Evolutionary conservation across 345 rosid genomes (phyloP).

Genomic region (Mangifera indica): DNA sequence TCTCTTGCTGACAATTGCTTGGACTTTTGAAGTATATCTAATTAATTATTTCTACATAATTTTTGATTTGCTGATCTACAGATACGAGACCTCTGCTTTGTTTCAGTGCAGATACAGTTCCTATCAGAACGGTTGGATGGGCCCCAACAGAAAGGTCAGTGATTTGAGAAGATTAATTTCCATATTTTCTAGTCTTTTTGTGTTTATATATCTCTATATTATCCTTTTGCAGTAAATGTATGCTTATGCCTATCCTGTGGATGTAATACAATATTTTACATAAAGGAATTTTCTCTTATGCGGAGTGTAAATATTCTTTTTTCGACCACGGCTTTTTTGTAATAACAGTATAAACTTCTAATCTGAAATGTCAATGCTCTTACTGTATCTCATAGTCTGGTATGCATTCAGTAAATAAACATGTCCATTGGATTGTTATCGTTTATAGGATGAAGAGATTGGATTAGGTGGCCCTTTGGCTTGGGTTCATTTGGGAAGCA

Average conservation of each 20-base stretch:
- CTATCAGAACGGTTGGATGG: constrained; percentile 89
- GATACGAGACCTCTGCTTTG: constrained; percentile 83
- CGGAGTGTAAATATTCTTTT: background rate
- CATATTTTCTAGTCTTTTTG: background rate
- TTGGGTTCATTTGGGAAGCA: background rate
- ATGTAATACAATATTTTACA: background rate
- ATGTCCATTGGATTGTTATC: background rate
- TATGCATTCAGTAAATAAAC: background rate
- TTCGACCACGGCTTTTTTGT: too few species aligned
- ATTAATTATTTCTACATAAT: constrained; percentile 1
- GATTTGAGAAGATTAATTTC: constrained; percentile 7
- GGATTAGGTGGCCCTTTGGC: background rate
- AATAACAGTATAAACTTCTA: too few species aligned
- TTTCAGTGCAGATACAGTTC: constrained; percentile 81
- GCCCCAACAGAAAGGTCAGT: constrained; percentile 76
- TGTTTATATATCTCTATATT: background rate
- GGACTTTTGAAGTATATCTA: constrained; percentile 5
- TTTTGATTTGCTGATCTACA: constrained; percentile 35
- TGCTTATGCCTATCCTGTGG: background rate
- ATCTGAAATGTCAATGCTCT: background rate
- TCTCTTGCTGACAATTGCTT: background rate
- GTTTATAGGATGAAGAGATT: background rate
- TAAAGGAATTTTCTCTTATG: background rate
- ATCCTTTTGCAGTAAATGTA: background rate
- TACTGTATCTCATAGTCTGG: background rate